Evolutionary conservation across 345 rosid species (phyloP).

Genomic region (Sisymbrium irio): DNA sequence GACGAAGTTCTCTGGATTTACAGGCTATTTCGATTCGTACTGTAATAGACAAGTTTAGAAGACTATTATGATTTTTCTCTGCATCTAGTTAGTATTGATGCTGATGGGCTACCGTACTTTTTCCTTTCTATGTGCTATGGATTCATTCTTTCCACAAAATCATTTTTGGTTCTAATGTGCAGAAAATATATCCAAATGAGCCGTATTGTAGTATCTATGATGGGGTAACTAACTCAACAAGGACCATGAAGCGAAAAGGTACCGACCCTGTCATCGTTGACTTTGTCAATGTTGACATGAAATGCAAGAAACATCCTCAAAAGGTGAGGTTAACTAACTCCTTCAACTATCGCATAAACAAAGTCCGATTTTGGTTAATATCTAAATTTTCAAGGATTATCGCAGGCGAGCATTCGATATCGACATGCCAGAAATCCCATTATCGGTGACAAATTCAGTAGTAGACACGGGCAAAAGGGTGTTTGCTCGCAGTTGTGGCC

Average conservation of each 20-base stretch:
- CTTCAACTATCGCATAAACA: background rate
- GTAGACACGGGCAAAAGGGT: constrained; percentile 99
- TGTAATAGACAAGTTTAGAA: too few species aligned
- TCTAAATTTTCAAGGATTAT: constrained; percentile 16
- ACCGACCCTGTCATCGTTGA: constrained; percentile 75
- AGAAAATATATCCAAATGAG: constrained; percentile 67
- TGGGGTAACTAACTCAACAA: constrained; percentile 43
- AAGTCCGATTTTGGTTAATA: background rate
- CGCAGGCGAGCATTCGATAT: constrained; percentile 75
- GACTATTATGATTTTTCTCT: too few species aligned
- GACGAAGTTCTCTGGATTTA: too few species aligned
- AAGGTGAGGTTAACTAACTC: constrained; percentile 52
- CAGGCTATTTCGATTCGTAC: too few species aligned
- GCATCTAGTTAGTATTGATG: too few species aligned
- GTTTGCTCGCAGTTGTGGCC: constrained; percentile 99
- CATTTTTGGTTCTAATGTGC: constrained; percentile 25
- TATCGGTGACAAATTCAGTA: constrained; percentile 96
- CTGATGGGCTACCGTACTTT: too few species aligned
- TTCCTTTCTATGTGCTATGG: too few species aligned
- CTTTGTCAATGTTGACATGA: constrained; percentile 75
- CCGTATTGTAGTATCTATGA: constrained; percentile 71
- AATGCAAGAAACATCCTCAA: constrained; percentile 58
- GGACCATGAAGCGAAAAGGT: constrained; percentile 51
- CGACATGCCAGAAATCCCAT: constrained; percentile 92
- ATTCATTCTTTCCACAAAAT: background rate